A percentile compares a stretch with the other conserved stretches of the same genome.
These are phyloP conservation scores for Naganishia liquefaciens DNA, from an alignment of 1,284 basidiomycete genomes.

Conservation along the genomic window DNA sequence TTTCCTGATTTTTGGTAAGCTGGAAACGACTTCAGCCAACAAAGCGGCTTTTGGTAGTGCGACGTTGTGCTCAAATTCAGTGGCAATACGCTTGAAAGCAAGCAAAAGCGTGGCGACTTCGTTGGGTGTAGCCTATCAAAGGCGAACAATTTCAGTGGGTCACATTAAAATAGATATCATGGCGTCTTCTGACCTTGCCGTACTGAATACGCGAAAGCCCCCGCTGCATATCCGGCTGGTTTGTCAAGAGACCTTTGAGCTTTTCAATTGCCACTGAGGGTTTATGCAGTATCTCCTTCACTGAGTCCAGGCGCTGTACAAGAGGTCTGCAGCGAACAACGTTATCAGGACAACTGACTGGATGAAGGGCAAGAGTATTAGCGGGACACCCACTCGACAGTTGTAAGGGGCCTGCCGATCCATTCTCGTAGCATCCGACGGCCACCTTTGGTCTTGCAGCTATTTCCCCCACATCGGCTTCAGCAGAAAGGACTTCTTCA, in stretches of 20 bases:
- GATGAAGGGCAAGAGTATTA: not conserved
- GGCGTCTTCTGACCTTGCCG: conserved; percentile 63
- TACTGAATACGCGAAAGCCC: conserved; percentile 89
- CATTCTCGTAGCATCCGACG: conserved; percentile 78
- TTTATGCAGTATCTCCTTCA: conserved; percentile 74
- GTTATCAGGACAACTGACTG: not conserved
- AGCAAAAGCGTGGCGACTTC: conserved; percentile 77
- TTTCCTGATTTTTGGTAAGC: conserved; percentile 66
- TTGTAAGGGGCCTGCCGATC: conserved; percentile 81
- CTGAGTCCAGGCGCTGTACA: conserved; percentile 74
- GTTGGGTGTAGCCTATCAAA: conserved; percentile 70
- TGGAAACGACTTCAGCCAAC: conserved; percentile 69
- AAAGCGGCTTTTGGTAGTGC: conserved; percentile 66
- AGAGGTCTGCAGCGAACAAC: conserved; percentile 59
- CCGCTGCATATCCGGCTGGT: conserved; percentile 82
- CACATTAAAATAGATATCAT: not conserved
- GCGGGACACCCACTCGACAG: conserved; percentile 62
- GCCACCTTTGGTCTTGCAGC: conserved; percentile 83
- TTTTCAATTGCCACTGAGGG: conserved; percentile 59
- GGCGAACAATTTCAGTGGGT: not conserved
- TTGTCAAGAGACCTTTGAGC: conserved; percentile 69
- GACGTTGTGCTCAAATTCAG: conserved; percentile 62
- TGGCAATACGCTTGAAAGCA: conserved; percentile 72
- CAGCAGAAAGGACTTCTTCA: conserved; percentile 24
- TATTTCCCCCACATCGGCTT: conserved; percentile 13